phyloP scores from a whole-genome alignment of 495 filamentous ascomycete genomes.

The Penicillium goetzii region DNA sequence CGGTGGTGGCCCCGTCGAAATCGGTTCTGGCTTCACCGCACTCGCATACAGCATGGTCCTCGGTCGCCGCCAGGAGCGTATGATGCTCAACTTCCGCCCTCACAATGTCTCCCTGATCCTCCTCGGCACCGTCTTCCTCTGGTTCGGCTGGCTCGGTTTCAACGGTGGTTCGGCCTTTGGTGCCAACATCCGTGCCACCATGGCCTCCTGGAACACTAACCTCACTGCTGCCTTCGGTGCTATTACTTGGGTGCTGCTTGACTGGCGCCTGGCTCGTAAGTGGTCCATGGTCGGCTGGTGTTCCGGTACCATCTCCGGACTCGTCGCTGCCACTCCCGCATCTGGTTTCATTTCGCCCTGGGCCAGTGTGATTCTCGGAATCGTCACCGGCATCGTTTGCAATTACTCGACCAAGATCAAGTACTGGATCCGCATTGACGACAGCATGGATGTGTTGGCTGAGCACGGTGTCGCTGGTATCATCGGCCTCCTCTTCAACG shows the following conservation, averaged over 20 bases:
- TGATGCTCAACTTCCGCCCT: slow-evolving; percentile 95
- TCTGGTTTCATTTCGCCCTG: slow-evolving; percentile 88
- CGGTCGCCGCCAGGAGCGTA: slow-evolving; percentile 95
- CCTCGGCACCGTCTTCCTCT: slow-evolving; percentile 91
- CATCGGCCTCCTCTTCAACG: slow-evolving; percentile 91
- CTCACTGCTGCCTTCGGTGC: slow-evolving; percentile 86
- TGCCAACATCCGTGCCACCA: slow-evolving; percentile 89
- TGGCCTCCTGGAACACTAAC: slow-evolving; percentile 98
- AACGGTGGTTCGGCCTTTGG: slow-evolving; percentile 98
- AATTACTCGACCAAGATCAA: slow-evolving; percentile 98
- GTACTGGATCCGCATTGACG: slow-evolving; percentile 92
- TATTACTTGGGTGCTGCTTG: slow-evolving; percentile 88
- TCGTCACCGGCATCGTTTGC: slow-evolving; percentile 82
- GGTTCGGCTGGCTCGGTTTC: slow-evolving; percentile 99
- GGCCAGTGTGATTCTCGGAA: slow-evolving; percentile 82
- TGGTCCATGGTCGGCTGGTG: slow-evolving; percentile 99
- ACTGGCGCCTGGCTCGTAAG: slow-evolving; percentile 93
- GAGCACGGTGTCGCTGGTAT: slow-evolving; percentile 97
- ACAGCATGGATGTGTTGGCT: slow-evolving; percentile 96
- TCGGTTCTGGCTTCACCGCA: slow-evolving; percentile 89
- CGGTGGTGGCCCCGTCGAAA: slow-evolving; percentile 97
- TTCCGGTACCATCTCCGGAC: slow-evolving; percentile 87
- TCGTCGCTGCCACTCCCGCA: slow-evolving; percentile 89
- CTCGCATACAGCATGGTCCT: slow-evolving; percentile 95
- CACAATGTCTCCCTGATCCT: slow-evolving; percentile 99